phyloP scores from a whole-genome alignment of 2,329 filamentous ascomycete species.

The Talaromyces atroroseus region DNA sequence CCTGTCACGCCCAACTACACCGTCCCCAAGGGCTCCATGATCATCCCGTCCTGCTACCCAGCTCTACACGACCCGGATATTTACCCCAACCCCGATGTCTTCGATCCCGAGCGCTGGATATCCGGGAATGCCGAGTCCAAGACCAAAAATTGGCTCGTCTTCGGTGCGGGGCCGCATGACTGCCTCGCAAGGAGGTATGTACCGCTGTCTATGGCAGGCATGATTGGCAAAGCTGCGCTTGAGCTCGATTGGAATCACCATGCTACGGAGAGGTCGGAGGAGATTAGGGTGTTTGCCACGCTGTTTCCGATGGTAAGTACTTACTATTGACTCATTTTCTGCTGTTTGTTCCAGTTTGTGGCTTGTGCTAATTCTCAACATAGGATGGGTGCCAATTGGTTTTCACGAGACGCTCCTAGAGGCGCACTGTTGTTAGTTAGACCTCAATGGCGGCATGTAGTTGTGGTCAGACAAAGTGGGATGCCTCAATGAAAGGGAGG shows the following conservation, averaged over 20 bases:
- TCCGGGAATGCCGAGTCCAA: constrained; percentile 81
- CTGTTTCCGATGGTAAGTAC: constrained; percentile 84
- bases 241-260: constrained; percentile 85
- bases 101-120: constrained; percentile 88
- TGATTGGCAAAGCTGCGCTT: constrained; percentile 84
- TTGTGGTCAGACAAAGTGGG: no score
- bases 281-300: constrained; percentile 97
- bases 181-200: constrained; percentile 91
- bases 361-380: constrained; percentile 19
- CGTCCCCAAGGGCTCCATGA: constrained; percentile 88
- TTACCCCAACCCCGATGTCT: constrained; percentile 82
- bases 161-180: constrained; percentile 92
- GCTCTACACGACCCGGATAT: constrained; percentile 87
- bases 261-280: constrained; percentile 74
- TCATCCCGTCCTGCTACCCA: constrained; percentile 85
- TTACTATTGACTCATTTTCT: background rate
- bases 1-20: constrained; percentile 82
- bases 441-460: no score
- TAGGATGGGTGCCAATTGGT: constrained; percentile 79
- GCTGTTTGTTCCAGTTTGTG: background rate
- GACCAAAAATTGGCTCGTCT: constrained; percentile 95
- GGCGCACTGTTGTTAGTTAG: no score
- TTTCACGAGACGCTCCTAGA: constrained; percentile 47
- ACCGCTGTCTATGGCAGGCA: constrained; percentile 76
- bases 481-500: no score